Evolutionary conservation across 2,329 filamentous ascomycete species (phyloP), one percentile per base, ranked within the genome.

Genomic region (Trichoderma sp.): DNA sequence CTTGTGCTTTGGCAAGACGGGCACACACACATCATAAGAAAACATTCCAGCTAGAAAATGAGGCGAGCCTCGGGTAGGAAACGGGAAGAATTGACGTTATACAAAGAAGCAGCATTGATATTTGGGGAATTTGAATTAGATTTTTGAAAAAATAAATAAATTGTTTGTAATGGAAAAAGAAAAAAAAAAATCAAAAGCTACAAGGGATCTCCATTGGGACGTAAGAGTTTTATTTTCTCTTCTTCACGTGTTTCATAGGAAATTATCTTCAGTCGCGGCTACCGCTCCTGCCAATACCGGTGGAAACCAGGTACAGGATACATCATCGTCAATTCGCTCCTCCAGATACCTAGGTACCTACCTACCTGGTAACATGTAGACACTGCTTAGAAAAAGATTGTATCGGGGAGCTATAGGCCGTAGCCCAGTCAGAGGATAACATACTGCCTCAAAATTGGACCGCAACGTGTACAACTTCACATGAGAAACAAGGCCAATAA

Each of bases 81-180:
- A 66, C 26, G 37, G 39, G 52, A 24, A 13, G 52, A 24, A 11
- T 56, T 55, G 60, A 64, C 54, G 60, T 64, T 54, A 64, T 34
- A 30, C 21, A 60, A 49, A 30, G 51, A 55, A 60, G 58, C 60
- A 64, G 60, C 49, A 54, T 54, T 64, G 60, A 64, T 64, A 34
- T 39, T 24, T 34, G 37, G 51, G 51, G 51, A 6, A 3, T 32
- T 55, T 55, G 51, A 55, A 32, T 55, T 55, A 54, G 60, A 51
- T 39, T 43, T 16, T 64, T 26, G 11, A 54, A 28, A 55, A n/a
- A n/a, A n/a, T n/a, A n/a, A n/a, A 8, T n/a, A 64, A 49, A 49
- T 21, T 24, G 46, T 5, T 49, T 59, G 43, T 59, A 28, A 26
- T 59, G 14, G 56, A 16, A 59, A 43, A 43, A 7, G 4, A n/a